Percentiles rank a stretch among this genome's conserved stretches.
phyloP scores from a whole-genome alignment of 768 basidiomycete genomes.

The Boletus coccyginus region DNA sequence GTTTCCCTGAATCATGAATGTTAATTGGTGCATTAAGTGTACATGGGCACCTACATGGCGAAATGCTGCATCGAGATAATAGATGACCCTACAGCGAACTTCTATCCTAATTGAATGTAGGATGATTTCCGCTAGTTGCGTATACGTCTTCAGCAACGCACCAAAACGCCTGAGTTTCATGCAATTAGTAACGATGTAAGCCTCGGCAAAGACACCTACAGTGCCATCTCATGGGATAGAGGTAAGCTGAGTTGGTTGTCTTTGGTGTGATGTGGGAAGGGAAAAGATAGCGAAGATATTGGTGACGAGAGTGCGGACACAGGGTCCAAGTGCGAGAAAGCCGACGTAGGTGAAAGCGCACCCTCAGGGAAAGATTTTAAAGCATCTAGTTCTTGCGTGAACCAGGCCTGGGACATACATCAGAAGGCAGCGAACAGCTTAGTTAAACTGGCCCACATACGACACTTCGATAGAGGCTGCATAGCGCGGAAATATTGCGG shows the following conservation, averaged over 20 bases:
- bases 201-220: slow-evolving; percentile 51
- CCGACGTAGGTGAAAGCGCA: slow-evolving; percentile 47
- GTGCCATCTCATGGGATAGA: slow-evolving; percentile 82
- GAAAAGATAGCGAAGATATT: slow-evolving; percentile 44
- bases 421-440: slow-evolving; percentile 4
- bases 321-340: slow-evolving; percentile 46
- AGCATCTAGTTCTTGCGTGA: slow-evolving; percentile 64
- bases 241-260: slow-evolving; percentile 64
- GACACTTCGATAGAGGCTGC: slow-evolving; percentile 81
- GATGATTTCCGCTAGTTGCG: slow-evolving; percentile 83
- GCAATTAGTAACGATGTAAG: slow-evolving; percentile 1
- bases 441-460: slow-evolving; percentile 44
- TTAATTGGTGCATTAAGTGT: slow-evolving; percentile 5
- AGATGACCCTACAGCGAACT: slow-evolving; percentile 78
- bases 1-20: slow-evolving; percentile 58
- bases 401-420: slow-evolving; percentile 66
- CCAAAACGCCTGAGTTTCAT: slow-evolving; percentile 74
- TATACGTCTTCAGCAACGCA: slow-evolving; percentile 85
- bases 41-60: slow-evolving; percentile 51
- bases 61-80: slow-evolving; percentile 78
- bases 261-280: slow-evolving; percentile 38
- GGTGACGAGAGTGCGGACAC: slow-evolving; percentile 41
- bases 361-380: slow-evolving; percentile 61
- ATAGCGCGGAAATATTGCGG: slow-evolving; percentile 71
- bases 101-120: slow-evolving; percentile 87